A percentile compares a stretch with the other conserved stretches of the same genome.
Conservation (phyloP, 2,329 filamentous ascomycete genomes). For the Trichoderma oligosporum region DNA sequence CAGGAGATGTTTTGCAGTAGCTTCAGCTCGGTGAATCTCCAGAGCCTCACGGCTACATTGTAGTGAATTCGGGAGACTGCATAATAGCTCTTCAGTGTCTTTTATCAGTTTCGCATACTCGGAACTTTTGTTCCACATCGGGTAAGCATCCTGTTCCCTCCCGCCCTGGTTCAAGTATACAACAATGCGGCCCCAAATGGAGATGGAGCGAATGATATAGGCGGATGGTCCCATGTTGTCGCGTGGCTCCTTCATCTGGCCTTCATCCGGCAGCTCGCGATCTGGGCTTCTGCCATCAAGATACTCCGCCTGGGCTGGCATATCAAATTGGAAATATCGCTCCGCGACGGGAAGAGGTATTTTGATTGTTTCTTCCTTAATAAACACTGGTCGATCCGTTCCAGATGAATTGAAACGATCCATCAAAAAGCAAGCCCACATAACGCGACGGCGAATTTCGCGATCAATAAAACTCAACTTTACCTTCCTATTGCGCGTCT, state of each 20-base stretch:
- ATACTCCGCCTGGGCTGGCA: slow-evolving; percentile 81
- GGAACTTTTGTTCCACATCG: slow-evolving; percentile 81
- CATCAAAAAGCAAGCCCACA: slow-evolving; percentile 99
- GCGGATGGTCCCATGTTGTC: slow-evolving; percentile 94
- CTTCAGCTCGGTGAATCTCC: slow-evolving; percentile 76
- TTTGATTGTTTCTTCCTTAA: slow-evolving; percentile 82
- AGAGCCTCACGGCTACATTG: slow-evolving; percentile 78
- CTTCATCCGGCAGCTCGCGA: slow-evolving; percentile 58
- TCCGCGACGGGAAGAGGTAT: slow-evolving; percentile 91
- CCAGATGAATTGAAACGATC: slow-evolving; percentile 96
- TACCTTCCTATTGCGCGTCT: slow-evolving; percentile 56
- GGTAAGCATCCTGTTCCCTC: slow-evolving; percentile 69
- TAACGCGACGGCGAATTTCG: slow-evolving; percentile 86
- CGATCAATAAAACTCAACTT: slow-evolving; percentile 85
- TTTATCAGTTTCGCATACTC: slow-evolving; percentile 67
- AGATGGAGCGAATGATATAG: slow-evolving; percentile 80
- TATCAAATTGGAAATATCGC: slow-evolving; percentile 83
- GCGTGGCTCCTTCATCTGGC: slow-evolving; percentile 60
- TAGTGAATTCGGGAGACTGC: slow-evolving; percentile 66
- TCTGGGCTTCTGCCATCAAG: slow-evolving; percentile 68
- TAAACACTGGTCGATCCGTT: slow-evolving; percentile 85
- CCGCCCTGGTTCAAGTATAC: slow-evolving; percentile 88
- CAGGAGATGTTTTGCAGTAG: slow-evolving; percentile 84
- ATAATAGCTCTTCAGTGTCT: slow-evolving; percentile 66
- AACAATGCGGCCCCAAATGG: slow-evolving; percentile 86